Evolutionary conservation across 306 rosid species (phyloP), one percentile per base, ranked within the genome.

Genomic region (Vigna angularis): DNA sequence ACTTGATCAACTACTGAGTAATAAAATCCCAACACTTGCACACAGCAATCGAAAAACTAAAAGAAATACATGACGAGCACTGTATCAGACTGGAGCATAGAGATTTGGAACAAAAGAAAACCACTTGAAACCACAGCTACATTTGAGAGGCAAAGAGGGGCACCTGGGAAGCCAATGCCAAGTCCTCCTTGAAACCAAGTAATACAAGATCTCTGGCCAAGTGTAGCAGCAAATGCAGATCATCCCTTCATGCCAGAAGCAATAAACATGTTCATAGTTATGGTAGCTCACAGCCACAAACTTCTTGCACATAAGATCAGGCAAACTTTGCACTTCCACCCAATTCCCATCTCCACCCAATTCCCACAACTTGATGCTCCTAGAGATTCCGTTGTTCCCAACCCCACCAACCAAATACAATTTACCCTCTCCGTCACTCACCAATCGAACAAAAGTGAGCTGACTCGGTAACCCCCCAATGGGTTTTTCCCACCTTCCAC

Each of bases 131-230:
- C 98, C 98, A 78, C 91, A 91, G 79, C 93, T 90, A 87, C 96
- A 93, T 82, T 87, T 91, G 1, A 83, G 84, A 48, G 98, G 94
- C 79, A 95, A 66, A 16, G 89, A 90, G 44, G 94, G 93, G 76
- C 96, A 89, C 75, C 81, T 91, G 38, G 93, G 93, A 56, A 93
- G 89, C 99, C 99, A 95, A 87, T 91, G 97, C 98, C 99, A 95
- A 45, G 96, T 91, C 84, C 82, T 87, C 70, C 95, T 83, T 2
- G 89, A 85, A 18, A 85, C 76, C 74, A 84, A 87, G 88, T 61
- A 93, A 67, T 88, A 95, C 90, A 95, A 80, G 4, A 92, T 89
- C 98, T 95, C 97, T 4, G 99, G 94, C 98, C 99, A 95, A 0
- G 91, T 91, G 59, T 88, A 85, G 86, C 99, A 95, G 74, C 99